Conservation (phyloP, 2,329 filamentous ascomycete genomes). For the Exophiala aquamarina region DNA sequence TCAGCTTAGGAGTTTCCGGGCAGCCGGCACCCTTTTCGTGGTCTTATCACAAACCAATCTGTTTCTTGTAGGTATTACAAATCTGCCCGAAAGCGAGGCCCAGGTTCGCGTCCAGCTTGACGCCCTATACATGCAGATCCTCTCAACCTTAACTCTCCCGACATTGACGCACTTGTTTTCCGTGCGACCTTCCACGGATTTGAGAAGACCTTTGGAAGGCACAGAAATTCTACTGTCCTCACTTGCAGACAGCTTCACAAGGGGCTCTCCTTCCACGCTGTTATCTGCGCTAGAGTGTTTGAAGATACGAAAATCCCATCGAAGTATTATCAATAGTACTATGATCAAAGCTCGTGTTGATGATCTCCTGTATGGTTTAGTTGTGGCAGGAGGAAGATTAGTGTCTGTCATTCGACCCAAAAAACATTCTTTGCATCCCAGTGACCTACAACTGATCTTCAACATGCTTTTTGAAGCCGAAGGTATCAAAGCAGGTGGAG, state of each 20-base stretch:
- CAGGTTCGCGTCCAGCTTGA: conserved; percentile 87
- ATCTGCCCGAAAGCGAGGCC: conserved; percentile 84
- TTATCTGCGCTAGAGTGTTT: conserved; percentile 90
- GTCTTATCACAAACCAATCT: conserved; percentile 81
- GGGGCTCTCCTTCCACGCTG: conserved; percentile 83
- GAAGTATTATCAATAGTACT: conserved; percentile 80
- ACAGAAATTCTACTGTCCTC: conserved; percentile 90
- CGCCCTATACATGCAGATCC: conserved; percentile 95
- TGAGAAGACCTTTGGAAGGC: conserved; percentile 84
- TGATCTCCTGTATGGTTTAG: conserved; percentile 84
- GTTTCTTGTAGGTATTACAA: conserved; percentile 91
- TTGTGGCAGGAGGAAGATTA: conserved; percentile 87
- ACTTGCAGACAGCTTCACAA: conserved; percentile 89
- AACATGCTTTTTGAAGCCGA: conserved; percentile 99
- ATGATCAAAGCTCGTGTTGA: conserved; percentile 76
- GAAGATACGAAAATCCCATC: conserved; percentile 84
- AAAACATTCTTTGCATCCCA: conserved; percentile 91
- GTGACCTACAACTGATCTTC: conserved; percentile 93
- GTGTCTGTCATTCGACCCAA: conserved; percentile 94
- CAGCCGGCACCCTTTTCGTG: conserved; percentile 83
- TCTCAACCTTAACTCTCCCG: conserved; percentile 90
- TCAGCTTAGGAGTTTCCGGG: conserved; percentile 77
- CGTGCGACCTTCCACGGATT: conserved; percentile 87
- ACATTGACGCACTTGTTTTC: conserved; percentile 83
- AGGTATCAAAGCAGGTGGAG: conserved; percentile 85